Conservation (phyloP, 345 rosid species). For the Hypericum androsaemum region DNA sequence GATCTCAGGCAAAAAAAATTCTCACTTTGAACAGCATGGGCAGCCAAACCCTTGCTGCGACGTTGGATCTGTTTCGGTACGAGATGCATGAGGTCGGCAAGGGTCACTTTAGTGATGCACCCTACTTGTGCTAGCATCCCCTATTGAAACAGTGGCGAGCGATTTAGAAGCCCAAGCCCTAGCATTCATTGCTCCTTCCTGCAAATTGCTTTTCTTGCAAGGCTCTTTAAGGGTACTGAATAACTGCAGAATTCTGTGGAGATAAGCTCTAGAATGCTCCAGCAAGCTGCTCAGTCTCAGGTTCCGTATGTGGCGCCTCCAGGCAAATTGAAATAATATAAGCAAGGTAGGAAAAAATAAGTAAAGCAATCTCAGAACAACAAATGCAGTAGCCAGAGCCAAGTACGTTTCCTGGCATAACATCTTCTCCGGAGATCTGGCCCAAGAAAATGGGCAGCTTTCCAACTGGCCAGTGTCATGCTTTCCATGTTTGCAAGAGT, state of each 20-base stretch:
- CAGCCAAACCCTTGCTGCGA: slow-evolving; percentile 9
- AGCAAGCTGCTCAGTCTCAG: slow-evolving; percentile 42
- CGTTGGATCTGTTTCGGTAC: not conserved
- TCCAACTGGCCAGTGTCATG: slow-evolving; percentile 43
- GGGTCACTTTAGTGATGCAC: slow-evolving; percentile 9
- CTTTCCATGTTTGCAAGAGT: slow-evolving; percentile 38
- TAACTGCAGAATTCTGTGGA: slow-evolving; percentile 43
- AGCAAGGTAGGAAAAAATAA: slow-evolving; percentile 43
- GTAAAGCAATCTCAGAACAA: slow-evolving; percentile 50
- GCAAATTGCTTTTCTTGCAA: slow-evolving; percentile 75
- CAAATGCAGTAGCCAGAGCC: slow-evolving; percentile 63
- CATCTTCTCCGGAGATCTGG: slow-evolving; percentile 86
- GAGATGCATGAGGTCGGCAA: slow-evolving; percentile 13
- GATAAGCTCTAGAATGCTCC: slow-evolving; percentile 53
- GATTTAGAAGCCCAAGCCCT: slow-evolving; percentile 93
- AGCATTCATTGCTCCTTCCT: slow-evolving; percentile 86
- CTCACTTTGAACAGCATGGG: too few relatives aligned
- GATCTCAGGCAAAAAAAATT: too few relatives aligned
- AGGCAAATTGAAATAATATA: slow-evolving; percentile 25
- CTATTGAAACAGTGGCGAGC: slow-evolving; percentile 81
- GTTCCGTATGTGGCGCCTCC: slow-evolving; percentile 43
- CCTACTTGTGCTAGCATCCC: slow-evolving; percentile 65
- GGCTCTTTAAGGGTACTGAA: slow-evolving; percentile 56
- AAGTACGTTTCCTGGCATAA: slow-evolving; percentile 74
- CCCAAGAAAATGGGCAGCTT: slow-evolving; percentile 93